Conservation (phyloP, 1,284 basidiomycete genomes). For the Microstroma glucosiphilum region DNA sequence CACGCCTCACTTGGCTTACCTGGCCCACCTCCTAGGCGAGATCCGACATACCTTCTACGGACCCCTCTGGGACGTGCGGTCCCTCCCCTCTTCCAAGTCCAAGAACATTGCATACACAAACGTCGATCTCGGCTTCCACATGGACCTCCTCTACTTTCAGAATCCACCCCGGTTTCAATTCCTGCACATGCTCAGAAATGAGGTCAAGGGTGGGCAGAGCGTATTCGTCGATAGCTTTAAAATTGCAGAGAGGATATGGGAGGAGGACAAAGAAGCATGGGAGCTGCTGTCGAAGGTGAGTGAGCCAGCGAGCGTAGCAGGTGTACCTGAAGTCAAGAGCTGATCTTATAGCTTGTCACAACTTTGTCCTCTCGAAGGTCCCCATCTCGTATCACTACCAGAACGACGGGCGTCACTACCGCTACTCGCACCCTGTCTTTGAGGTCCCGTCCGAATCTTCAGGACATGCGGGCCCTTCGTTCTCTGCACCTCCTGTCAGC, state of each 20-base stretch:
- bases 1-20: slow-evolving; percentile 19
- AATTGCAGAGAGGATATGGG: slow-evolving; percentile 62
- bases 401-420: slow-evolving; percentile 81
- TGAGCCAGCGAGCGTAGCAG: background rate
- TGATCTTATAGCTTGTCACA: no score
- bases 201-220: slow-evolving; percentile 73
- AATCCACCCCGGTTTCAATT: slow-evolving; percentile 81
- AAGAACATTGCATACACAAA: slow-evolving; percentile 94
- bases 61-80: slow-evolving; percentile 78
- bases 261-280: slow-evolving; percentile 59
- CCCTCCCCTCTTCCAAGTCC: slow-evolving; percentile 57
- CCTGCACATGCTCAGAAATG: slow-evolving; percentile 70
- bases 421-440: slow-evolving; percentile 71
- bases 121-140: slow-evolving; percentile 79
- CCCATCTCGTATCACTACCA: slow-evolving; percentile 83
- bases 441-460: slow-evolving; percentile 56
- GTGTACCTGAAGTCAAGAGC: background rate
- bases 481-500: slow-evolving; percentile 9
- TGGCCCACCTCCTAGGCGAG: slow-evolving; percentile 62
- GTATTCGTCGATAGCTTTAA: slow-evolving; percentile 79
- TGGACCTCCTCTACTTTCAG: slow-evolving; percentile 60
- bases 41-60: slow-evolving; percentile 88
- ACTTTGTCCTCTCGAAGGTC: slow-evolving; percentile 3
- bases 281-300: slow-evolving; percentile 58
- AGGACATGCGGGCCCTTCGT: slow-evolving; percentile 26